A percentile compares a stretch with the other conserved stretches of the same genome.
phyloP scores from a whole-genome alignment of 2,329 filamentous ascomycete species.

The Fusarium sp. region DNA sequence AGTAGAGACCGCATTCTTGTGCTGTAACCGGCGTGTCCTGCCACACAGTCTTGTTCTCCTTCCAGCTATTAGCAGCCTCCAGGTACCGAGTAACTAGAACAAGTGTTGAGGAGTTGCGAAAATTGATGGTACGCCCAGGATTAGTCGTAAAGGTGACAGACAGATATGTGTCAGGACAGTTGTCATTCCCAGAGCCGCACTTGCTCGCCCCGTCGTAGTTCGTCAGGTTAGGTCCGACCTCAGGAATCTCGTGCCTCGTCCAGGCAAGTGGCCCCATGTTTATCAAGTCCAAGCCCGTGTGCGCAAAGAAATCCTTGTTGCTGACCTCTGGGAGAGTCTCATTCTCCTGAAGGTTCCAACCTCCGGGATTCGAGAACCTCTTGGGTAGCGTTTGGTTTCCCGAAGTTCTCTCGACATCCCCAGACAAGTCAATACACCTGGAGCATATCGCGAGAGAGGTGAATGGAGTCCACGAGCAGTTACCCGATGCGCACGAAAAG shows the following conservation, averaged over 20 bases:
- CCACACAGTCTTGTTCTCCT: background rate
- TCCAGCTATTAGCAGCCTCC: background rate
- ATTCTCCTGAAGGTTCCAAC: fast-evolving
- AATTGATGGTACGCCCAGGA: background rate
- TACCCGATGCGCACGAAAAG: conserved; percentile 11
- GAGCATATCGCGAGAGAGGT: conserved; percentile 4
- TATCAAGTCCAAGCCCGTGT: background rate
- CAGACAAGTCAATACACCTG: background rate
- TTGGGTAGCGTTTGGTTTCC: background rate
- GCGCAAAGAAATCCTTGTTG: background rate
- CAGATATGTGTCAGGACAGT: conserved; percentile 12
- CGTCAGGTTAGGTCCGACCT: background rate
- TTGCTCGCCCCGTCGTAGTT: background rate
- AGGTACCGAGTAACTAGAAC: conserved; percentile 6
- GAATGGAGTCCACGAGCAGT: conserved; percentile 20
- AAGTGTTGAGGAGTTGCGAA: background rate
- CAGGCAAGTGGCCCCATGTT: background rate
- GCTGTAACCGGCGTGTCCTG: background rate
- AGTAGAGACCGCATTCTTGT: conserved; percentile 12
- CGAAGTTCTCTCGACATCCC: background rate
- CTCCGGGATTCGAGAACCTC: fast-evolving
- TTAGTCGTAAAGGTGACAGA: conserved; percentile 4
- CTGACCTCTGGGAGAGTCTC: background rate
- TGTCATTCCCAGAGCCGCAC: fast-evolving
- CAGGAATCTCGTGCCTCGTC: background rate